Base-by-base conservation (phyloP, 441 rosid genomes). In the Pelargonium myrrhifolium region DNA sequence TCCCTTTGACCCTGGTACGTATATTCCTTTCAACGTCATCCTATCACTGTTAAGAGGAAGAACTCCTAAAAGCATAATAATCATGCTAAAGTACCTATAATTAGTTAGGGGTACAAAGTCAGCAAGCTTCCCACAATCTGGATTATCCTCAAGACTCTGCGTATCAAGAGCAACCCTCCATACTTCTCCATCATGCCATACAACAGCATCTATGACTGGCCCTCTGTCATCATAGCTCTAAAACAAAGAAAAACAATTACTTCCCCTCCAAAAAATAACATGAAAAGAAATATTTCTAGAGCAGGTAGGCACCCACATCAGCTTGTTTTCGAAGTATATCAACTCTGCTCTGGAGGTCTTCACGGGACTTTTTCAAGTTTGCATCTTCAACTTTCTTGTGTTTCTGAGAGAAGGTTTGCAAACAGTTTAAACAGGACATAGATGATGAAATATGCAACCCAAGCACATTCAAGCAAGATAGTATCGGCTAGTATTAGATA, bases 91-190 rank as follows among this genome's bases (percentile, higher is more conserved):
- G 9, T 70, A 86, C 99, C 96, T 84, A 75, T 82, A 94, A 78
- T 88, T 92, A 67, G 96, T 92, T 61, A 92, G 82, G 64, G 97
- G 97, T 70, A 71, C 60, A 67, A 88, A 94, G 75, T 83, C 82
- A 73, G 94, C 85, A 51, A 94, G 91, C 77, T 83, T 88, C 75
- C 98, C 98, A 72, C 83, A 68, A 66, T 83, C 86, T 68, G 87
- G 78, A 75, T 84, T 85, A 76, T 89, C 89, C 82, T 87, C 98
- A 68, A 94, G 87, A 77, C 81, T 88, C 74, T 87, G 98, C 3
- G 94, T 92, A 76, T 94, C 98, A 76, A 94, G 88, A 65, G 98
- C 98, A 74, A 77, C 96, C 83, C 94, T 87, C 96, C 98, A 92
- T 35, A 86, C 78, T 76, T 89, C 96, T 64, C 97, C 99, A 75